Evolutionary conservation across 2,329 filamentous ascomycete genomes (phyloP), one percentile per base, ranked within the genome.

Genomic region (Stagonosporopsis tanaceti): DNA sequence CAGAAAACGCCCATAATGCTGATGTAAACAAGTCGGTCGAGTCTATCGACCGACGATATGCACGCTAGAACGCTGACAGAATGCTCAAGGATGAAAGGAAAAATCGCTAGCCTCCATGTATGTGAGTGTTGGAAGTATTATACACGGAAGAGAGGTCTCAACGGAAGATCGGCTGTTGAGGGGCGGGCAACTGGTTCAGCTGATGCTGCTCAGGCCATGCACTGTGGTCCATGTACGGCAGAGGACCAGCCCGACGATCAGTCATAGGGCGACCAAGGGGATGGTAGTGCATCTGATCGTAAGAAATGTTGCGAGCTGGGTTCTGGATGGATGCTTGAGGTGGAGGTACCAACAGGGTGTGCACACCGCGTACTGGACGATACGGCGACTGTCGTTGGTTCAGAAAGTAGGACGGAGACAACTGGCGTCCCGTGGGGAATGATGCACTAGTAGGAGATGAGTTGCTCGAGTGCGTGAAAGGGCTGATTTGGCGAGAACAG

Each of bases 361-460:
- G 93, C 57, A 97, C 92, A 59, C 92, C 86, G 50, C 93, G 90
- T 37, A 97, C 89, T 1, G 94, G 94, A 62, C 92, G 91, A 77
- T 98, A 98, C 3, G 95, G 95, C 53, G 94, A 98, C 62, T 91
- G 89, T 54, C 95, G 87, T 73, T 97, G 92, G 70, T 91, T 90
- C 35, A 97, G 82, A 77, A 96, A 96, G 69, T 92, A 87, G 11
- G 91, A 93, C 0, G 94, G 94, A 30, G 95, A 98, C 62, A 95
- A 85, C 30, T 91, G 89, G 41, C 87, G 86, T 8, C 87, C 86
- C 50, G 87, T 84, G n/a, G 56, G 50, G 50, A 85, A 90, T 22
- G 85, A 82, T 15, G 87, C 85, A n/a, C 83, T 84, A n/a, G 89
- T 87, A 0, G 92, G 93, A 1, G 91, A 94, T 0, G 82, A 81